Conservation (phyloP, 768 basidiomycete species). For the Tremella yokohamensis region DNA sequence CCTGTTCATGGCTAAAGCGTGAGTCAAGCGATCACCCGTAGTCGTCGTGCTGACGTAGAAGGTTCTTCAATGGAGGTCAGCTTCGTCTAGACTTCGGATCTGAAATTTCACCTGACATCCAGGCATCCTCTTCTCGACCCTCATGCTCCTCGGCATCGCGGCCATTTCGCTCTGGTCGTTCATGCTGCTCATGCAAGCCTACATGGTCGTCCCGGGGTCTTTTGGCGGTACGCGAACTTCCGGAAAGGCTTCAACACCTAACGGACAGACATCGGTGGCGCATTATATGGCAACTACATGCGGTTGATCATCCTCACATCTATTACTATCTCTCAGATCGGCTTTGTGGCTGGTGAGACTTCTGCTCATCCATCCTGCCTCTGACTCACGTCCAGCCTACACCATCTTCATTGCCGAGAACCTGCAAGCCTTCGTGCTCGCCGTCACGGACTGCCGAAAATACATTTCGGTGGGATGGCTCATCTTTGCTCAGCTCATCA, state of each 20-base stretch:
- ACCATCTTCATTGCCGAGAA: conserved; percentile 95
- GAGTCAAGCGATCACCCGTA: no score
- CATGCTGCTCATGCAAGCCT: conserved; percentile 80
- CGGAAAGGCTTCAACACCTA: not conserved
- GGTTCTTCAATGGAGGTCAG: conserved; percentile 82
- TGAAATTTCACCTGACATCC: conserved; percentile 4
- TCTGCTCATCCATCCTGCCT: not conserved
- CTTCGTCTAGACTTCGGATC: not conserved
- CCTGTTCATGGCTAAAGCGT: conserved; percentile 92
- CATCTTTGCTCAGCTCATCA: conserved; percentile 74
- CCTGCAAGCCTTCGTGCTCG: conserved; percentile 75
- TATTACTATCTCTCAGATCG: conserved; percentile 72
- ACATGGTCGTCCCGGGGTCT: conserved; percentile 82
- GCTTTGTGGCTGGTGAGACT: conserved; percentile 41
- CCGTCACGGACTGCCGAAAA: conserved; percentile 69
- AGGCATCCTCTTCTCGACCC: conserved; percentile 75
- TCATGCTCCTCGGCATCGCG: conserved; percentile 76
- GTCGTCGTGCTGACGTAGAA: conserved; percentile 44
- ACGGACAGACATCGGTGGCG: conserved; percentile 78
- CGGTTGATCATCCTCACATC: conserved; percentile 80
- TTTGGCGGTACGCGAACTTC: conserved; percentile 74
- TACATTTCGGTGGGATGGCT: conserved; percentile 66
- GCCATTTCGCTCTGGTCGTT: conserved; percentile 87
- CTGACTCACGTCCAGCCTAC: conserved; percentile 61
- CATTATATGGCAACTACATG: conserved; percentile 89